Conservation (phyloP, 768 basidiomycete genomes). For the Rhodocollybia butyracea region DNA sequence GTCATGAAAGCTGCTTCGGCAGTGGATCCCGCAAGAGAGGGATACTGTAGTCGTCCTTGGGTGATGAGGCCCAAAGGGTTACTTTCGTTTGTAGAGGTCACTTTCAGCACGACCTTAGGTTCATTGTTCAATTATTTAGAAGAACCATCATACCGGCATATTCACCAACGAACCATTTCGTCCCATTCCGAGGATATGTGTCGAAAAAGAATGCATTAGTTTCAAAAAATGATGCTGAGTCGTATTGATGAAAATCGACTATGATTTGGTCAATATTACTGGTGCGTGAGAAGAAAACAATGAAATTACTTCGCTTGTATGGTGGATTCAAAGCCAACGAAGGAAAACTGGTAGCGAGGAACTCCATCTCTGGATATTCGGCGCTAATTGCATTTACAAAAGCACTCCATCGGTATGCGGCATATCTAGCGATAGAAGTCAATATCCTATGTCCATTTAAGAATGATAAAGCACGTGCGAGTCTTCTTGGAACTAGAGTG, state of each 20-base stretch:
- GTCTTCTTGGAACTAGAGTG: conserved; percentile 27
- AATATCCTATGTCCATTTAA: too few relatives aligned
- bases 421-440: conserved; percentile 37
- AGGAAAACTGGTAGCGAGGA: conserved; percentile 45
- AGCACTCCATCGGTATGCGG: conserved; percentile 27
- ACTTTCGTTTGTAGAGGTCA: conserved; percentile 29
- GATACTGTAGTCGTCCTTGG: conserved; percentile 26
- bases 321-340: conserved; percentile 39
- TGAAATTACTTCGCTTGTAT: conserved; percentile 31
- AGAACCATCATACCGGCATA: conserved; percentile 44
- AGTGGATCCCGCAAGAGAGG: conserved; percentile 34
- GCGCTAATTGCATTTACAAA: conserved; percentile 19
- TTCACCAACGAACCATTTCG: conserved; percentile 55
- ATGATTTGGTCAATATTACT: background rate
- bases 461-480: conserved; percentile 18
- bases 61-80: conserved; percentile 26
- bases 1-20: conserved; percentile 64
- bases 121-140: conserved; percentile 26
- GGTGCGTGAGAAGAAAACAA: background rate
- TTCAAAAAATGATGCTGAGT: conserved; percentile 33
- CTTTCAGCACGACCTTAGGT: conserved; percentile 12
- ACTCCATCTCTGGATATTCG: conserved; percentile 31
- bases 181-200: conserved; percentile 48
- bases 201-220: conserved; percentile 51
- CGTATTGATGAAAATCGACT: conserved; percentile 55